Evolutionary conservation across 1,139 yeast genomes (phyloP).

Genomic region (Debaryomycetaceae sp.): DNA sequence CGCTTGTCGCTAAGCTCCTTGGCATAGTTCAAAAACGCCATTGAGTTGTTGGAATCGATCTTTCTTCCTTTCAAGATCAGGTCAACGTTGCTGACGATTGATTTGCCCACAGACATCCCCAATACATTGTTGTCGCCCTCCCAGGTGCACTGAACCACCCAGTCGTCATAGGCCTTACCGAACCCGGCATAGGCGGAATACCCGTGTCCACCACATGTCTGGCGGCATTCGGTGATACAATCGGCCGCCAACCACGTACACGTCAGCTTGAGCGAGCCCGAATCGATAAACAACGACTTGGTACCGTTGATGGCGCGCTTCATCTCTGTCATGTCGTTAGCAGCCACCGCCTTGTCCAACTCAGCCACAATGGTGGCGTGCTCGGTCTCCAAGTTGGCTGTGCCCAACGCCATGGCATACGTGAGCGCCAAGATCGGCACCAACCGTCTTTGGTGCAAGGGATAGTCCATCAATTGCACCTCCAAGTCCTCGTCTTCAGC

Average conservation of each 20-base stretch:
- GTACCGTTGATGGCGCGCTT: conserved; percentile 20
- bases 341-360: conserved; percentile 20
- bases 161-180: conserved; percentile 30
- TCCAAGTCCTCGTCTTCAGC: conserved; percentile 12
- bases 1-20: conserved; percentile 14
- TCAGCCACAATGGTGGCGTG: conserved; percentile 17
- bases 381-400: conserved; percentile 21
- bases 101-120: conserved; percentile 28
- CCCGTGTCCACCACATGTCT: conserved; percentile 33
- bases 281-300: conserved; percentile 28
- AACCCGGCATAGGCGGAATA: conserved; percentile 29
- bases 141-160: conserved; percentile 36
- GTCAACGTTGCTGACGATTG: conserved; percentile 22
- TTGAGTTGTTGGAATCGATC: conserved; percentile 18
- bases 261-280: conserved; percentile 28
- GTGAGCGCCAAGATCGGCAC: conserved; percentile 28
- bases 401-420: conserved; percentile 26
- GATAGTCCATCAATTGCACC: conserved; percentile 28
- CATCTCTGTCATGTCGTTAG: conserved; percentile 19
- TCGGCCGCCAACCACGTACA: conserved; percentile 31
- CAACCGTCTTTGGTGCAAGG: conserved; percentile 28
- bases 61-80: conserved; percentile 20
- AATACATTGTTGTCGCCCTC: conserved; percentile 33
- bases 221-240: conserved; percentile 28
- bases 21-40: conserved; percentile 22